Conservation (phyloP, 768 basidiomycete genomes). For the Candolleomyces aberdarensis region DNA sequence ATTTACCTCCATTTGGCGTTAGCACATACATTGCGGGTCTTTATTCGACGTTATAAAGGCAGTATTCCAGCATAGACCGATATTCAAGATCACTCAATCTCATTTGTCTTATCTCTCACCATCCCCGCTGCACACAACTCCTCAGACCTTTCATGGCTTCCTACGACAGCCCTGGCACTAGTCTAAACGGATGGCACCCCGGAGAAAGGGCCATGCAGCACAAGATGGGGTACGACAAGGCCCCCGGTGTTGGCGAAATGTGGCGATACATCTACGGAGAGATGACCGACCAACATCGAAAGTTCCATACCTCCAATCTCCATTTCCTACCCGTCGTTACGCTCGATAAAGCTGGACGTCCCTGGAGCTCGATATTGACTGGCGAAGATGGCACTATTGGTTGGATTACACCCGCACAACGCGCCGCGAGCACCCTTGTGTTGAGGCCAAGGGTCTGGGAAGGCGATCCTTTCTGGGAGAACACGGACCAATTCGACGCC, state of each 20-base stretch:
- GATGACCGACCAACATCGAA: constrained; percentile 46
- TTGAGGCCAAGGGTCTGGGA: constrained; percentile 44
- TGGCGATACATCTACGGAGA: constrained; percentile 43
- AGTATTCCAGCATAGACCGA: no score
- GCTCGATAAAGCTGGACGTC: constrained; percentile 46
- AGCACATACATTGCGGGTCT: no score
- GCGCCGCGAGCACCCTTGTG: constrained; percentile 29
- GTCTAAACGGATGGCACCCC: constrained; percentile 44
- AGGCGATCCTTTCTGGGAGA: constrained; percentile 52
- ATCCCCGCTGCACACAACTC: no score
- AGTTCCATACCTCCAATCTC: constrained; percentile 45
- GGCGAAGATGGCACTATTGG: constrained; percentile 42
- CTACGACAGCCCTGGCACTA: neutral
- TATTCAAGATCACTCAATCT: no score
- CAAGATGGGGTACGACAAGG: constrained; percentile 40
- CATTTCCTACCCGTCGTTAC: constrained; percentile 58
- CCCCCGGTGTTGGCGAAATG: constrained; percentile 25
- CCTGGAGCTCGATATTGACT: constrained; percentile 59
- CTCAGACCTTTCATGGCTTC: no score
- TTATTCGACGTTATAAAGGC: no score
- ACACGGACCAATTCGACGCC: constrained; percentile 19
- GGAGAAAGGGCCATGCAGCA: constrained; percentile 52
- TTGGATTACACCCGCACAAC: constrained; percentile 36
- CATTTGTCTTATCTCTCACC: no score
- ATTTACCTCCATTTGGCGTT: no score